A percentile compares a stretch with the other conserved stretches of the same genome.
phyloP scores from a whole-genome alignment of 306 rosid species.

The Sindora glabra region DNA sequence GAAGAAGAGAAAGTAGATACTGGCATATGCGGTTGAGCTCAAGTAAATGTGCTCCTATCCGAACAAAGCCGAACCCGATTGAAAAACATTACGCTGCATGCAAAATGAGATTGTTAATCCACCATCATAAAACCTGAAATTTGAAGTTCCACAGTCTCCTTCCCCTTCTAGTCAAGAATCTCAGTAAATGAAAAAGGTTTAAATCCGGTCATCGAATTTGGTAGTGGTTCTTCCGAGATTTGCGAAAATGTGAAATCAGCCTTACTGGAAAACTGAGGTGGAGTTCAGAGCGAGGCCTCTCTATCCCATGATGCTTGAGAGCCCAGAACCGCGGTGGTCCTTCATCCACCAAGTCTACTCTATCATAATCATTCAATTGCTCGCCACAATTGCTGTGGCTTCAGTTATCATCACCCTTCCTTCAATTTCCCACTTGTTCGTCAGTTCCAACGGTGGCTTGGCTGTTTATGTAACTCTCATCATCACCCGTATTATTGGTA shows the following conservation, averaged over 20 bases:
- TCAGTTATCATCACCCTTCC: slow-evolving; percentile 47
- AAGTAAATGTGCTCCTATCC: too few relatives aligned
- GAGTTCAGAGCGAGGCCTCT: slow-evolving; percentile 57
- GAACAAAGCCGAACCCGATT: too few relatives aligned
- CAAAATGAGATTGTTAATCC: too few relatives aligned
- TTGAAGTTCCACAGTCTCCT: too few relatives aligned
- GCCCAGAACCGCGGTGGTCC: slow-evolving; percentile 76
- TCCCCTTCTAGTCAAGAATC: too few relatives aligned
- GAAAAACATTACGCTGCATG: too few relatives aligned
- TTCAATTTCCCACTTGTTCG: slow-evolving; percentile 54
- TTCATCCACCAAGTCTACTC: slow-evolving; percentile 83
- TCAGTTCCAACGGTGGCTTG: slow-evolving; percentile 36
- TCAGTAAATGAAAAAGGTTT: background rate
- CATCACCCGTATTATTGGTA: slow-evolving; percentile 53
- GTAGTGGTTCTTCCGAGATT: too few relatives aligned
- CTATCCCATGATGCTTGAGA: slow-evolving; percentile 76
- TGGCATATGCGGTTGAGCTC: too few relatives aligned
- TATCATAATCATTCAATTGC: slow-evolving; percentile 54
- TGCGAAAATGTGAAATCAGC: slow-evolving; percentile 42
- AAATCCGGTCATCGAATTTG: background rate
- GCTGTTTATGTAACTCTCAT: slow-evolving; percentile 54
- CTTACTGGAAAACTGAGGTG: slow-evolving; percentile 41
- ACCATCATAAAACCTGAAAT: too few relatives aligned
- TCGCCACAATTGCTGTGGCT: slow-evolving; percentile 68
- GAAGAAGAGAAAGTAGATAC: too few relatives aligned